Evolutionary conservation across 495 filamentous ascomycete genomes (phyloP).

Genomic region (Daldinia bambusicola): DNA sequence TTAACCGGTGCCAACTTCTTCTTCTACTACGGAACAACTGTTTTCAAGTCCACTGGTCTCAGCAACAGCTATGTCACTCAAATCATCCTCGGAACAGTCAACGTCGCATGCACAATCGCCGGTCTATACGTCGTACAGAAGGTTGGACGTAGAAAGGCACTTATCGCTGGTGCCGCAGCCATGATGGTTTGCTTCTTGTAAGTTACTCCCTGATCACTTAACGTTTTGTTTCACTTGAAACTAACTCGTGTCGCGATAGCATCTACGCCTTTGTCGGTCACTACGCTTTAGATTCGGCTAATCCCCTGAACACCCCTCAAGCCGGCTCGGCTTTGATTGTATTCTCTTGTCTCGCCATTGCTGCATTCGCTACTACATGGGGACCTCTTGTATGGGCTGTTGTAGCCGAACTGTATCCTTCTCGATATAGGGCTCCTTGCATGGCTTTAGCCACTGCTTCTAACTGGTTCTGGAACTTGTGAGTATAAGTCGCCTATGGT

Average conservation of each 20-base stretch:
- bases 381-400: conserved; percentile 86
- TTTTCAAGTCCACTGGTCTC: conserved; percentile 72
- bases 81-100: conserved; percentile 76
- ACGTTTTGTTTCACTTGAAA: conserved; percentile 61
- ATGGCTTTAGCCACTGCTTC: conserved; percentile 81
- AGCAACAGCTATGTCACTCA: conserved; percentile 72
- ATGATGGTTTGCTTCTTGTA: conserved; percentile 74
- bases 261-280: conserved; percentile 76
- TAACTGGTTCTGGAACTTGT: conserved; percentile 90
- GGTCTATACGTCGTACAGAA: conserved; percentile 76
- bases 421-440: conserved; percentile 75
- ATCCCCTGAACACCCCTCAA: conserved; percentile 61
- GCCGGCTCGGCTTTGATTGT: conserved; percentile 79
- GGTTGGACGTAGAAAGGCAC: conserved; percentile 71
- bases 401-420: conserved; percentile 83
- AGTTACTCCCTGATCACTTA: conserved; percentile 35
- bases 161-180: conserved; percentile 73
- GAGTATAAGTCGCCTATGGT: conserved; percentile 69
- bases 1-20: conserved; percentile 69
- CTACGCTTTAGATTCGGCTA: conserved; percentile 61
- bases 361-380: conserved; percentile 75
- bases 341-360: conserved; percentile 82
- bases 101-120: conserved; percentile 72
- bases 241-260: conserved; percentile 41
- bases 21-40: conserved; percentile 63